Conservation (phyloP, 345 rosid genomes). For the Gossypium turneri region DNA sequence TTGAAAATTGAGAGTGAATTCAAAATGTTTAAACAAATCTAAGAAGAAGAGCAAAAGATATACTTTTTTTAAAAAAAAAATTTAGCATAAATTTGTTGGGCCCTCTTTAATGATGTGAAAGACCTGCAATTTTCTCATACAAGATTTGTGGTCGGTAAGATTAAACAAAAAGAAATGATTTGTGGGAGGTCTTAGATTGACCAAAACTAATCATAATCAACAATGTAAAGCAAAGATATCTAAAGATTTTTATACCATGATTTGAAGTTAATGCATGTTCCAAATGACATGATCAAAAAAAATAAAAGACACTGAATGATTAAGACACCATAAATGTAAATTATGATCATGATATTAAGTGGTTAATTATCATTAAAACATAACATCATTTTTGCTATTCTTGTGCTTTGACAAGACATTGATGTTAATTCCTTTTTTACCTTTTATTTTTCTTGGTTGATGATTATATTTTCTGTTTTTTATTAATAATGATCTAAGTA, state of each 20-base stretch:
- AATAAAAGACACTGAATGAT: background rate
- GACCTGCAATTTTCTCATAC: background rate
- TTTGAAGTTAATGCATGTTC: background rate
- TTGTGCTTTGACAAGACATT: background rate
- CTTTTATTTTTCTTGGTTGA: background rate
- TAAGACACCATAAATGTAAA: background rate
- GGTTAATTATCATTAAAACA: background rate
- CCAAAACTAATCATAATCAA: background rate
- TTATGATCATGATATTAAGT: background rate
- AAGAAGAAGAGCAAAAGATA: background rate
- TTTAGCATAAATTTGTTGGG: constrained; percentile 5
- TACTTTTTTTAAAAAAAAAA: background rate
- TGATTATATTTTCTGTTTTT: too few species aligned
- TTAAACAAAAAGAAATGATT: background rate
- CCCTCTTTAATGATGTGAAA: background rate
- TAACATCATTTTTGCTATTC: background rate
- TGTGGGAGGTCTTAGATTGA: background rate
- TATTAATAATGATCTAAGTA: too few species aligned
- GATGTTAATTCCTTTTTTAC: too few species aligned
- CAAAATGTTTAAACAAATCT: background rate
- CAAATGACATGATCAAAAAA: background rate
- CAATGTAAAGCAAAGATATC: background rate
- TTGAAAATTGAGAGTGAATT: background rate
- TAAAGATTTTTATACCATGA: background rate
- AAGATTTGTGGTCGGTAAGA: too few species aligned